A percentile compares a stretch with the other conserved stretches of the same genome.
Conservation (phyloP, 495 filamentous ascomycete species). For the Podospora conica region DNA sequence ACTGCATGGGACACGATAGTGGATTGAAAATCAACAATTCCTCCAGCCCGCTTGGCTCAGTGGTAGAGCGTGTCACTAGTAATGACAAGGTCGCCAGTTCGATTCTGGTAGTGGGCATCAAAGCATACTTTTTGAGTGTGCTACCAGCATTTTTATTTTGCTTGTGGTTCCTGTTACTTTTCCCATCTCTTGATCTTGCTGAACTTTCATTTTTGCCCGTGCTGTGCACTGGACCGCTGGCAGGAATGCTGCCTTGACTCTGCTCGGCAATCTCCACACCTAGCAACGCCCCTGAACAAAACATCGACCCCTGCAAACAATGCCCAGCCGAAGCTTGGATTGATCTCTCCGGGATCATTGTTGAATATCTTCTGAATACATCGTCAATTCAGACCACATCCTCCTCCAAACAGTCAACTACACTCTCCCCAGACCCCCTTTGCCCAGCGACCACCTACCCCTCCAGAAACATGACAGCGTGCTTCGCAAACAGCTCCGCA, state of each 20-base stretch:
- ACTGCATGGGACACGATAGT: background rate
- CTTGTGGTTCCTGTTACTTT: no score
- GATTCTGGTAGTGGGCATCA: slow-evolving; percentile 1
- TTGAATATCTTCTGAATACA: background rate
- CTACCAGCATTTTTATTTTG: background rate
- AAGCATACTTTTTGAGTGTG: no score
- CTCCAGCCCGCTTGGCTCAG: slow-evolving; percentile 3
- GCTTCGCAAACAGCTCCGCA: slow-evolving; percentile 22
- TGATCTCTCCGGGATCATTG: background rate
- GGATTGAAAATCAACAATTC: background rate
- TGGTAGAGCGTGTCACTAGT: slow-evolving; percentile 6
- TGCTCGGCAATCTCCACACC: no score
- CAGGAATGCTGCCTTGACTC: no score
- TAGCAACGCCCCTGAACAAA: background rate
- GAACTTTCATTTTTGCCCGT: no score
- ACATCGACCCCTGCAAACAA: background rate
- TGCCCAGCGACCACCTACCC: background rate
- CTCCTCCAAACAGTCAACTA: no score
- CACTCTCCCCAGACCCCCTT: no score
- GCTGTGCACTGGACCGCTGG: no score
- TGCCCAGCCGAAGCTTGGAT: background rate
- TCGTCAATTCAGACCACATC: no score
- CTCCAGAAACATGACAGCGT: slow-evolving; percentile 13
- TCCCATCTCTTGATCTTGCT: no score
- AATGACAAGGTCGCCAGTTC: slow-evolving; percentile 6